Evolutionary conservation across 2,329 filamentous ascomycete species (phyloP), one percentile per base, ranked within the genome.

Genomic region (Phaeosphaeria sp.): DNA sequence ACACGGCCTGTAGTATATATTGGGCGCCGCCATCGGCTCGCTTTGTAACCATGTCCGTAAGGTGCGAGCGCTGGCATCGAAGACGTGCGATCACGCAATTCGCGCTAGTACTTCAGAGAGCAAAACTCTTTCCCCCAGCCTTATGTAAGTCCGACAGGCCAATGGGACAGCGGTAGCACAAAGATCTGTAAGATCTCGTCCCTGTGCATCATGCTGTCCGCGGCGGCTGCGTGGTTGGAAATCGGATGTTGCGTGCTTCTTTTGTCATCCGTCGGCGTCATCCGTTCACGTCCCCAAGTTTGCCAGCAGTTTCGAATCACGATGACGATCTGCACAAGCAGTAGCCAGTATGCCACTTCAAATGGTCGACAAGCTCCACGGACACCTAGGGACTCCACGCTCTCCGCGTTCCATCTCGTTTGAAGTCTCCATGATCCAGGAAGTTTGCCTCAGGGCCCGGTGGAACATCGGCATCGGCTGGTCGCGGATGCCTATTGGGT

Each of bases 61-160:
- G 58, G 64, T 68, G 64, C 62, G 56, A 67, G 65, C 60, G 51
- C 58, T 69, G 61, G 61, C 60, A 61, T 57, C 59, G 66, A 71
- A 71, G 68, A 68, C 68, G 68, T 71, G 68, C 69, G 65, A 72
- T 71, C 69, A 72, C 69, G 69, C 69, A 70, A 72, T 71, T 71
- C 63, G 57, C 68, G 67, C 67, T 69, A 71, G 63, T 58, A 67
- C 60, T 40, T 61, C 61, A 56, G 49, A 53, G 57, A 68, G 59
- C 64, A 68, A 66, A 67, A 55, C 45, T 63, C 63, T 68, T 66
- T 45, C 43, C 61, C 18, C 51, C 42, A 59, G 47, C 55, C 60
- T 63, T 65, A 66, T 59, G 64, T 67, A 69, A 65, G 60, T 48
- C 55, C 45, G 51, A 43, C 36, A 52, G 51, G 49, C 68, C 68